These are phyloP conservation scores for Trichoderma sp. DNA, from an alignment of 2,329 filamentous ascomycete species.

Conservation along the genomic window DNA sequence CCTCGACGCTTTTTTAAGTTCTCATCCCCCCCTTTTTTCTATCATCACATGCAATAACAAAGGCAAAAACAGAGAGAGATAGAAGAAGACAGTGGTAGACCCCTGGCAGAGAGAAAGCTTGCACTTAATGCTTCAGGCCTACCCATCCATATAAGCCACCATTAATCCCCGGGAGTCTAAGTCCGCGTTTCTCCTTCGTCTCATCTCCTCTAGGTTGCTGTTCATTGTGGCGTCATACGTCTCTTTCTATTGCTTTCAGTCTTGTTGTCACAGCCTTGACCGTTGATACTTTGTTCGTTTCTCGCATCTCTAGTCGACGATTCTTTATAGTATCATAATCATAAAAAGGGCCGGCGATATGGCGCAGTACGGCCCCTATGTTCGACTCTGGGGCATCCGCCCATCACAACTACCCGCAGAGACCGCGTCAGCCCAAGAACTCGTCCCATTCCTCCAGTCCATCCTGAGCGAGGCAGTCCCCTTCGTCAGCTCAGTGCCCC, in stretches of 20 bases:
- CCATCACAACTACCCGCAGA: conserved; percentile 51
- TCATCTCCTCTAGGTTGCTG: background rate
- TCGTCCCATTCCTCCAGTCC: conserved; percentile 54
- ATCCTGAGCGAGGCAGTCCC: conserved; percentile 61
- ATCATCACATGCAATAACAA: background rate
- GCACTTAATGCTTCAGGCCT: no score
- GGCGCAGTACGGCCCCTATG: conserved; percentile 47
- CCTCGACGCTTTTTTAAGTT: conserved; percentile 14
- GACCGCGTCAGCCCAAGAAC: conserved; percentile 44
- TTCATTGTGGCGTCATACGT: background rate
- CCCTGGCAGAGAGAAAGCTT: no score
- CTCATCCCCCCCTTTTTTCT: background rate
- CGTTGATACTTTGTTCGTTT: background rate
- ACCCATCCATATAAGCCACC: no score
- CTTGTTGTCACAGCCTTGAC: background rate
- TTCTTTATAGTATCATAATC: background rate
- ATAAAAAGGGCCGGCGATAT: background rate
- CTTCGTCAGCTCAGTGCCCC: conserved; percentile 59
- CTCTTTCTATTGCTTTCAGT: background rate
- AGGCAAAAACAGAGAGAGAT: background rate
- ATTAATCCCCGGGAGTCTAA: no score
- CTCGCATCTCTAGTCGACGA: background rate
- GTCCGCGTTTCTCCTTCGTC: no score
- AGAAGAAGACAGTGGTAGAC: no score
- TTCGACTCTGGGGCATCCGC: conserved; percentile 58